These are phyloP conservation scores for Polytrichum commune DNA, from an alignment of 225 moss, liverwort and hornwort species.

Conservation along the genomic window DNA sequence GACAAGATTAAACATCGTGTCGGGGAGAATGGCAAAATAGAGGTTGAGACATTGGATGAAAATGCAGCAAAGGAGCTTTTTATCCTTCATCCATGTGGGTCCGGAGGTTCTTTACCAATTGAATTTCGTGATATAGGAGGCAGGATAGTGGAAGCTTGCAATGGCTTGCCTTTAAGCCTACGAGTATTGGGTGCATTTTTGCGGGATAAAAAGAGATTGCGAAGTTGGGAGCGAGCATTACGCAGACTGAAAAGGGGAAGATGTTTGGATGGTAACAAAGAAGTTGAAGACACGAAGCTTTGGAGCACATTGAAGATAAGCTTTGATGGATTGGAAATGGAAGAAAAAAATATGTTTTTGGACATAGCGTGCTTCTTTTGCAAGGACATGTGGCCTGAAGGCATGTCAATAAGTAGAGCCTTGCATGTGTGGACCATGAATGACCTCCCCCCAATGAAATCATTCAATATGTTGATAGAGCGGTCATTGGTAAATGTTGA, in stretches of 20 bases:
- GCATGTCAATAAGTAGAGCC: neutral
- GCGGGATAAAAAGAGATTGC: neutral
- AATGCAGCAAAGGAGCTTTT: neutral
- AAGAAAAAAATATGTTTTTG: neutral
- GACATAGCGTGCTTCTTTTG: neutral
- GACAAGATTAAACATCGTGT: neutral
- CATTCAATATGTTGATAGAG: neutral
- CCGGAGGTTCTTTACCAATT: neutral
- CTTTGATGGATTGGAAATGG: neutral
- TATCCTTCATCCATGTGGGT: neutral
- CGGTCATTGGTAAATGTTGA: neutral
- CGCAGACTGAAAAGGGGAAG: neutral
- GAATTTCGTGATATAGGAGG: neutral
- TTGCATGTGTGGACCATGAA: neutral
- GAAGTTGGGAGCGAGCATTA: neutral
- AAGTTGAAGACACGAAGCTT: neutral
- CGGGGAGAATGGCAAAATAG: neutral
- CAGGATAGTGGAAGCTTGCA: neutral
- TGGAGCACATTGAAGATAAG: neutral
- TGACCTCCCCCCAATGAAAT: neutral
- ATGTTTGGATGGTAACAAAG: neutral
- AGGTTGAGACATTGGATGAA: neutral
- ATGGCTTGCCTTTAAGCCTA: neutral
- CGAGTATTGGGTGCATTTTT: neutral
- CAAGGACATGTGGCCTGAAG: neutral